Evolutionary conservation across 108 stramenopile genomes (phyloP).

Genomic region (Cylindrotheca closterium): DNA sequence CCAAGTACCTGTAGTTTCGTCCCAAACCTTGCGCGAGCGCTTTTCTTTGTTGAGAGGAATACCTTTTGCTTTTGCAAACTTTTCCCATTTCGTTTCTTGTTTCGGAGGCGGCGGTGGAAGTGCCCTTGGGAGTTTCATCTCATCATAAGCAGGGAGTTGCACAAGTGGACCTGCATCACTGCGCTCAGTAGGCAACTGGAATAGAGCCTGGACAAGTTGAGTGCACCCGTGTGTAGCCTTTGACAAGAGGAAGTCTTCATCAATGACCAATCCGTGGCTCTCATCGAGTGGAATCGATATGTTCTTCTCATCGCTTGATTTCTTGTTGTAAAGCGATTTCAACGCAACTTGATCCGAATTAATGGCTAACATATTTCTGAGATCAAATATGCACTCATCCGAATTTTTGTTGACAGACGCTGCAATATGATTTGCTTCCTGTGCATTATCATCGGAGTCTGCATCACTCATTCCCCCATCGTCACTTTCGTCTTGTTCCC

Average conservation of each 20-base stretch:
- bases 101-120: slow-evolving; percentile 88
- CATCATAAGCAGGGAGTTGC: slow-evolving; percentile 52
- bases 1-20: slow-evolving; percentile 86
- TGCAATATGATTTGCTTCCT: slow-evolving; percentile 8
- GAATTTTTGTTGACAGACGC: not conserved
- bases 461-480: slow-evolving; percentile 23
- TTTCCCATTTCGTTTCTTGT: slow-evolving; percentile 87
- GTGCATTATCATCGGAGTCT: slow-evolving; percentile 16
- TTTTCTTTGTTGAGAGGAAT: slow-evolving; percentile 83
- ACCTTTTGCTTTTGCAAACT: slow-evolving; percentile 83
- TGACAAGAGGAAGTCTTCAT: slow-evolving; percentile 65
- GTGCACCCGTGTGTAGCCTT: slow-evolving; percentile 76
- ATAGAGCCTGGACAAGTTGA: slow-evolving; percentile 72
- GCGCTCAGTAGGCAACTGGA: slow-evolving; percentile 68
- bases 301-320: slow-evolving; percentile 17
- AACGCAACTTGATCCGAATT: slow-evolving; percentile 74
- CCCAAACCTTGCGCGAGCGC: slow-evolving; percentile 87
- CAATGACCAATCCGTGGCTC: slow-evolving; percentile 18
- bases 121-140: slow-evolving; percentile 60
- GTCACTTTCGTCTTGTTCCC: slow-evolving; percentile 23
- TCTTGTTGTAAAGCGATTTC: slow-evolving; percentile 47
- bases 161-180: slow-evolving; percentile 78
- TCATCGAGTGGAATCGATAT: slow-evolving; percentile 33
- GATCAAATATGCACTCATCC: slow-evolving; percentile 82
- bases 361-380: slow-evolving; percentile 66